Base-by-base conservation (phyloP, 305 asterid species). In the Fraxinus paxiana region DNA sequence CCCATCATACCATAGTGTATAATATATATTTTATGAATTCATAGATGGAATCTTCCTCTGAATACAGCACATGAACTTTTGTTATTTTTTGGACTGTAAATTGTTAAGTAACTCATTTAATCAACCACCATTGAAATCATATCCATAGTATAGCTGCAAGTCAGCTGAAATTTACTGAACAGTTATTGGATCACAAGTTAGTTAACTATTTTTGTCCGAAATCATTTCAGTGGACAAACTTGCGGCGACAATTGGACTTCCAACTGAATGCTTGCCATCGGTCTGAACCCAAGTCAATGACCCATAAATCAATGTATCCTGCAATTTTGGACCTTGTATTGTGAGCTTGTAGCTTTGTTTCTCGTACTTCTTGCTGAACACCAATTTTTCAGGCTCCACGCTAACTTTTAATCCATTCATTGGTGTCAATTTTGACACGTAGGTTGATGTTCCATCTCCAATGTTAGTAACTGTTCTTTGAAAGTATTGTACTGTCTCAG, bases 221-320 rank as follows among this genome's bases (percentile, higher is more conserved):
- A 81, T 5, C 70, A 79, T 65, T 46, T 84, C 85, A 20, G 22
- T 30, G 56, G 6, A 30, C 46, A 83, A 48, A 77, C 75, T 85
- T 61, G 92, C 85, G 22, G 81, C 94, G 5, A 89, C 94, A 54
- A 94, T 91, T 20, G 98, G 97, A 88, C 97, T 95, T 85, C 86
- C 87, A 4, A 92, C 98, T 1, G 48, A 79, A 80, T 78, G 84
- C 20, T 88, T 79, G 17, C 97, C 96, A 20, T 73, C 86, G 6
- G 82, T 83, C 37, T 91, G 94, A 2, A 90, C 82, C 98, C 98
- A 93, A 26, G 84, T 89, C 82, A 95, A 77, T 6, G 87, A 92
- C 46, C 97, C 96, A 65, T 79, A 81, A 76, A 86, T 85, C 79
- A 84, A 61, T 0, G n/a, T 5, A 51, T 87, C 84, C 4, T 82